These are phyloP conservation scores for Ceriops decandra DNA, from an alignment of 345 rosid genomes.

Conservation along the genomic window DNA sequence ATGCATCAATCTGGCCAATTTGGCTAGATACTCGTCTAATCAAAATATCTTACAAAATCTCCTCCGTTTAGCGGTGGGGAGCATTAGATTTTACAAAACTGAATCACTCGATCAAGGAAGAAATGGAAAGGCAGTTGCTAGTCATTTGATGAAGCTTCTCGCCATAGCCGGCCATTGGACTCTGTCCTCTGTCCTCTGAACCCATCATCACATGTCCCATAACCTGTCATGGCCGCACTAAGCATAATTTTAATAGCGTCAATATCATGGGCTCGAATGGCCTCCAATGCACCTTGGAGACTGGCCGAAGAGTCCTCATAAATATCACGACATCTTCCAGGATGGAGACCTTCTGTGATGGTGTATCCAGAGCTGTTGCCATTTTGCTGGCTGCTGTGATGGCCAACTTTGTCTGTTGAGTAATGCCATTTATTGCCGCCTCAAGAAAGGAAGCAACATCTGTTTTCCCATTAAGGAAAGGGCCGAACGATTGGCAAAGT, in stretches of 20 bases:
- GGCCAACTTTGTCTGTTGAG: conserved; percentile 18
- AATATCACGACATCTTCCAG: conserved; percentile 37
- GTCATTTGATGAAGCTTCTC: conserved; percentile 36
- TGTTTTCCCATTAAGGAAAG: conserved; percentile 24
- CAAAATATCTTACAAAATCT: too few species aligned
- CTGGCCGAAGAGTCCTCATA: conserved; percentile 39
- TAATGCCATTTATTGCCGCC: conserved; percentile 34
- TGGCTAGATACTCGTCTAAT: too few species aligned
- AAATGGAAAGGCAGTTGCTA: conserved; percentile 53
- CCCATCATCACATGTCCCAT: conserved; percentile 42
- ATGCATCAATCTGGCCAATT: too few species aligned
- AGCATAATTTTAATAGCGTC: conserved; percentile 41
- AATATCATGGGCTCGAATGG: conserved; percentile 33
- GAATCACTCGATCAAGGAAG: conserved; percentile 30
- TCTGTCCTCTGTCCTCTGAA: conserved; percentile 18
- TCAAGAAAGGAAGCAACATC: conserved; percentile 31
- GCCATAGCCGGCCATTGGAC: conserved; percentile 22
- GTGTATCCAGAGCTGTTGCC: not conserved
- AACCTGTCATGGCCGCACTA: conserved; percentile 48
- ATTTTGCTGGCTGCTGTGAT: not conserved
- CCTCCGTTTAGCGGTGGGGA: not conserved
- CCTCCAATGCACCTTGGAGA: conserved; percentile 38
- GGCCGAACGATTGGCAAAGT: conserved; percentile 36
- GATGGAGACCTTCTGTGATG: not conserved
- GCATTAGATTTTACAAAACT: not conserved